Percentiles rank a stretch among this genome's conserved stretches.
phyloP scores from a whole-genome alignment of 1,284 basidiomycete genomes.

The Leccinum subfulvum region DNA sequence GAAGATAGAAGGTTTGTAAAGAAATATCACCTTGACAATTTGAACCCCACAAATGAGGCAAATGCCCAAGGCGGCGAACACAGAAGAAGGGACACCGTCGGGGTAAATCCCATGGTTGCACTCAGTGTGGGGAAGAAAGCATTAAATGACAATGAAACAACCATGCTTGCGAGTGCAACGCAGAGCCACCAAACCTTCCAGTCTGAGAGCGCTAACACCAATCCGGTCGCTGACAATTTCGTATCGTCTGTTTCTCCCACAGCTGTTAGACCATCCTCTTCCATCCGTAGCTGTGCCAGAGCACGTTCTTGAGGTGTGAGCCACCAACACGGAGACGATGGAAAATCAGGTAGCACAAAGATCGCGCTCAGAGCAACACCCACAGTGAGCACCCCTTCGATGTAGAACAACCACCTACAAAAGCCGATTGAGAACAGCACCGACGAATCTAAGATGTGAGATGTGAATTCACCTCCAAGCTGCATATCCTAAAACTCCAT shows the following conservation, averaged over 20 bases:
- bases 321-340: slow-evolving; percentile 53
- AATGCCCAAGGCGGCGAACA: slow-evolving; percentile 66
- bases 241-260: slow-evolving; percentile 10
- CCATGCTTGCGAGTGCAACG: slow-evolving; percentile 46
- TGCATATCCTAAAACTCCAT: slow-evolving; percentile 66
- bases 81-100: slow-evolving; percentile 53
- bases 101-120: slow-evolving; percentile 55
- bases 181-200: slow-evolving; percentile 60
- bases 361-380: slow-evolving; percentile 58
- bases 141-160: slow-evolving; percentile 59
- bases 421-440: neutral
- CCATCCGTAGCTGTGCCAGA: slow-evolving; percentile 73
- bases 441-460: neutral
- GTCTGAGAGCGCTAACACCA: slow-evolving; percentile 49
- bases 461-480: slow-evolving; percentile 59
- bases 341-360: slow-evolving; percentile 80
- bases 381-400: slow-evolving; percentile 69
- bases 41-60: slow-evolving; percentile 46
- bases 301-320: slow-evolving; percentile 60
- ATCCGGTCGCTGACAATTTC: slow-evolving; percentile 15
- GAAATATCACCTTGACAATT: slow-evolving; percentile 35
- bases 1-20: slow-evolving; percentile 16
- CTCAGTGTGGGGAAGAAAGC: slow-evolving; percentile 55
- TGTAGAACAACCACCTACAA: slow-evolving; percentile 63
- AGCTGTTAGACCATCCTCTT: slow-evolving; percentile 53